Base-by-base conservation (phyloP, 2,329 filamentous ascomycete genomes). In the Alternaria dauci region DNA sequence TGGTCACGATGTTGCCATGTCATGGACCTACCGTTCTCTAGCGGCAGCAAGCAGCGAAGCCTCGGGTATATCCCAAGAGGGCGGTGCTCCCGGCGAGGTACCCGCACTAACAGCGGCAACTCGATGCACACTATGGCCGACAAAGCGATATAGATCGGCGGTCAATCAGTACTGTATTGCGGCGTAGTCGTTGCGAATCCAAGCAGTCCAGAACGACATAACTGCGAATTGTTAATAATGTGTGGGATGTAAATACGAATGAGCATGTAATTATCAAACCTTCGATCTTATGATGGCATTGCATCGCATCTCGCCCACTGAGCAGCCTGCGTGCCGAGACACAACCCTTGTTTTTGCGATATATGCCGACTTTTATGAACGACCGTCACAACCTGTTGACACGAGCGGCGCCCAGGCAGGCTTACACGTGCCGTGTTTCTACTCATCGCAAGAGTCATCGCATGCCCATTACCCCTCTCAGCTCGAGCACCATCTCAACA, bases 41-140 rank as follows among this genome's bases (percentile, higher is more conserved):
- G 47, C 20, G 41, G 53, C 28, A 42, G 38, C 30, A 58, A 30
- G 8, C 38, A 39, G n/a, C 18, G 38, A 23, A 41, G 36, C 42
- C 26, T 43, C 25, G 41, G 46, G 32, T 55, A 42, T n/a, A 26
- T 60, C 16, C 55, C 58, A 14, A 30, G 28, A 55, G 9, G 36
- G 30, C 12, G 51, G 26, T 30, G 20, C 44, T 20, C 8, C 42
- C 39, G 47, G 54, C 48, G 39, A 53, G 43, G 39, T 53, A 47
- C 41, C 39, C 51, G 51, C 46, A 55, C 43, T 43, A 18, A 44
- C 39, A 42, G 55, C 55, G 44, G 59, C 44, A 55, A 25, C 39
- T 50, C 16, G 23, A 41, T 25, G 25, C 46, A 36, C 36, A 43
- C 44, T 46, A 50, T 18, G 34, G 20, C 34, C 30, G 46, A 44